Percentiles rank a stretch among this genome's conserved stretches.
phyloP scores from a whole-genome alignment of 257 asterid species.

The Rubia yunnanensis region DNA sequence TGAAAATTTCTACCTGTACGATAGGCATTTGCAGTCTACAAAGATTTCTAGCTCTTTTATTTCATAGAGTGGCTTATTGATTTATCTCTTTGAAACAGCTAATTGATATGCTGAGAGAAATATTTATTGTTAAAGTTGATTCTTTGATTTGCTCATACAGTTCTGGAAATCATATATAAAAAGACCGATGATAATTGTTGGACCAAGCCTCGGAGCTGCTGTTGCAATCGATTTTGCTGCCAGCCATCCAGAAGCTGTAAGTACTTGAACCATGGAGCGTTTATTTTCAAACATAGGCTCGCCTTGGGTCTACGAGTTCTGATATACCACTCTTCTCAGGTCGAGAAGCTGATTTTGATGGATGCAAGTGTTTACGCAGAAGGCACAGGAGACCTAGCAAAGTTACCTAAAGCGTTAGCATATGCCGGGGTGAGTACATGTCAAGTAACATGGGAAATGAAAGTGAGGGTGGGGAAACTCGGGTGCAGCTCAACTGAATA shows the following conservation, averaged over 20 bases:
- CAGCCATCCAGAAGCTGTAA: constrained; percentile 78
- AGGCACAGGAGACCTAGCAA: constrained; percentile 87
- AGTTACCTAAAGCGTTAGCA: constrained; percentile 60
- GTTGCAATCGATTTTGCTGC: constrained; percentile 69
- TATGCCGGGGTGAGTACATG: constrained; percentile 67
- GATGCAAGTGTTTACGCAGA: constrained; percentile 95
- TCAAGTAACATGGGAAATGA: neutral
- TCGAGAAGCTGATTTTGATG: constrained; percentile 70
- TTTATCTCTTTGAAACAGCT: neutral
- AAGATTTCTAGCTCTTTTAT: neutral
- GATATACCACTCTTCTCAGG: constrained; percentile 37
- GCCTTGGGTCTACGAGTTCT: neutral
- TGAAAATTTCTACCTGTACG: neutral
- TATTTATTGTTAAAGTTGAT: constrained; percentile 8
- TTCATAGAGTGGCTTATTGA: neutral
- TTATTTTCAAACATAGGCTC: neutral
- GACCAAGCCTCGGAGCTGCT: constrained; percentile 98
- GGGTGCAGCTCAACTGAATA: neutral
- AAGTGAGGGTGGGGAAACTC: neutral
- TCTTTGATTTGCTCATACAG: constrained; percentile 23
- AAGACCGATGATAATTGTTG: constrained; percentile 81
- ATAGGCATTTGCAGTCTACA: neutral
- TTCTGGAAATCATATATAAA: constrained; percentile 67
- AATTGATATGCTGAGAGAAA: neutral
- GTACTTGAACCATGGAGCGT: constrained; percentile 13